Evolutionary conservation across 495 filamentous ascomycete species (phyloP).

Genomic region (Penicillium desertorum): DNA sequence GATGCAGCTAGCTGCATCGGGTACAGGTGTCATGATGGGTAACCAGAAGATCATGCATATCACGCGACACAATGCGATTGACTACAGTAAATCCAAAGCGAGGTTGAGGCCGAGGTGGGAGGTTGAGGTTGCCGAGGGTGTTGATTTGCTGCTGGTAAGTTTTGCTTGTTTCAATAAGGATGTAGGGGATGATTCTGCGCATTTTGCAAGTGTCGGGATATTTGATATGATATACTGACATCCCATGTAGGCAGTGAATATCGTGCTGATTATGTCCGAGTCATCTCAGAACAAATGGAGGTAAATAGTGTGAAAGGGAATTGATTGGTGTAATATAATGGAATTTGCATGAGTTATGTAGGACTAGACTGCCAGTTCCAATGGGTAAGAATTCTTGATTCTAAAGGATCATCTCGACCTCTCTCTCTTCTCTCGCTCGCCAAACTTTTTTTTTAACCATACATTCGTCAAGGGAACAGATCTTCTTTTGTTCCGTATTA

Average conservation of each 20-base stretch:
- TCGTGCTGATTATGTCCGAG: constrained; percentile 26
- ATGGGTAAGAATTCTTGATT: not conserved
- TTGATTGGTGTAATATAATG: not conserved
- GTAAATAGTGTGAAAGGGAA: not conserved
- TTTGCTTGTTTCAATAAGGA: not conserved
- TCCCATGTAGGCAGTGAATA: constrained; percentile 20
- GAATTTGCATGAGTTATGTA: not conserved
- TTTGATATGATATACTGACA: not conserved
- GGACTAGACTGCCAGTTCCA: not conserved
- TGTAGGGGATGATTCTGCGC: not conserved
- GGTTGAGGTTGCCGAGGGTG: constrained; percentile 27
- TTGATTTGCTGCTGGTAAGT: constrained; percentile 32
- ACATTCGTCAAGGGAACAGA: constrained; percentile 28
- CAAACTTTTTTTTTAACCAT: constrained; percentile 28
- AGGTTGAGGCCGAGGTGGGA: constrained; percentile 24
- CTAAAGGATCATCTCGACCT: constrained; percentile 2
- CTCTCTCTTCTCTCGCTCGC: constrained; percentile 1
- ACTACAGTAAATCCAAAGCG: constrained; percentile 11
- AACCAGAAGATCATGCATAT: constrained; percentile 25
- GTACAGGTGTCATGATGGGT: constrained; percentile 26
- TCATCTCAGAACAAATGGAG: not conserved
- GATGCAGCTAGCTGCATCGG: constrained; percentile 16
- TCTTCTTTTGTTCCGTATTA: constrained; percentile 21
- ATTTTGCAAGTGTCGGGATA: no score
- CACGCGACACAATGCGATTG: constrained; percentile 19